phyloP scores from a whole-genome alignment of 805 yeast species.

The Yamadazyma scolyti region DNA sequence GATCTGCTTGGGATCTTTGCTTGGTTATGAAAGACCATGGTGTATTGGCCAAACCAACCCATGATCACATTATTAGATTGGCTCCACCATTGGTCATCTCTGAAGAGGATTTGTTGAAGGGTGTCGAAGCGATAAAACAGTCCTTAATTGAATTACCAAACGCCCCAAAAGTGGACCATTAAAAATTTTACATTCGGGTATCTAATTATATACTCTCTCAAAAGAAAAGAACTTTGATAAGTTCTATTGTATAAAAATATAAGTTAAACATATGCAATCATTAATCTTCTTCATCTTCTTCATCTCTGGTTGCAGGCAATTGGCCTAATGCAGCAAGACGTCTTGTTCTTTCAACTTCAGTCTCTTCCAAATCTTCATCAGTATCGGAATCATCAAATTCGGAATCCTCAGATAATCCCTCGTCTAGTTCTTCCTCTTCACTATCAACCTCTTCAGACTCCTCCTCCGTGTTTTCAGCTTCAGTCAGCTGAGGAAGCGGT shows the following conservation, averaged over 20 bases:
- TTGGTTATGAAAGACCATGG: constrained; percentile 84
- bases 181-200: constrained; percentile 13
- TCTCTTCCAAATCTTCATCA: constrained; percentile 41
- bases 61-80: constrained; percentile 89
- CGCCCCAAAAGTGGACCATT: constrained; percentile 45
- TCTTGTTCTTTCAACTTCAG: constrained; percentile 63
- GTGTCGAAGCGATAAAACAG: constrained; percentile 67
- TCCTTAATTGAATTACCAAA: constrained; percentile 55
- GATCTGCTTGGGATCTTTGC: constrained; percentile 96
- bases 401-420: constrained; percentile 13
- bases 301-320: constrained; percentile 33
- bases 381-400: constrained; percentile 16
- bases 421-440: constrained; percentile 11
- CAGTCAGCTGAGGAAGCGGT: constrained; percentile 6
- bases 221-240: not conserved
- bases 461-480: constrained; percentile 5
- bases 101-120: constrained; percentile 78
- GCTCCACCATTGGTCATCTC: constrained; percentile 95
- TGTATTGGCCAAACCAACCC: constrained; percentile 93
- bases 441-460: constrained; percentile 6
- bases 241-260: not conserved
- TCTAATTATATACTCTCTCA: not conserved
- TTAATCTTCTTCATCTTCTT: constrained; percentile 48
- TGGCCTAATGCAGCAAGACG: constrained; percentile 57
- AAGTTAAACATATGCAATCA: not conserved